Evolutionary conservation across 768 basidiomycete genomes (phyloP).

Genomic region (Russula foetens): DNA sequence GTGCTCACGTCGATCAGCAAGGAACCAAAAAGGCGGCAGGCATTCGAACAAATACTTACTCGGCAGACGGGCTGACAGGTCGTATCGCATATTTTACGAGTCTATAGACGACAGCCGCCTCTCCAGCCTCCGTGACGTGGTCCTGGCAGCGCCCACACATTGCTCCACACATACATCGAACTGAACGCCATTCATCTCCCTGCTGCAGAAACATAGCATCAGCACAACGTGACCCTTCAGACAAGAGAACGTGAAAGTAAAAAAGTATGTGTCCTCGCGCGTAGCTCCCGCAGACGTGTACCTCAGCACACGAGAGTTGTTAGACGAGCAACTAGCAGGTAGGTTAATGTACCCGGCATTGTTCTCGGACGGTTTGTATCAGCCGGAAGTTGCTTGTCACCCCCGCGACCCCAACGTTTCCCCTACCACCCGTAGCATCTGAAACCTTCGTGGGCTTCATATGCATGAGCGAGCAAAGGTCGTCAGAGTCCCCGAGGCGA

Average conservation of each 20-base stretch:
- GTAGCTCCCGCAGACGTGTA: constrained; percentile 79
- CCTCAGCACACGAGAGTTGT: constrained; percentile 83
- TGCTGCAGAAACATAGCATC: constrained; percentile 31
- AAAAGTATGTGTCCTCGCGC: constrained; percentile 60
- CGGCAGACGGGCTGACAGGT: constrained; percentile 49
- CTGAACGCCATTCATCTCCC: constrained; percentile 53
- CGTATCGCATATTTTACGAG: constrained; percentile 81
- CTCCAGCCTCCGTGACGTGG: constrained; percentile 29
- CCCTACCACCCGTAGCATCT: constrained; percentile 20
- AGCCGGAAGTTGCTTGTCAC: constrained; percentile 45
- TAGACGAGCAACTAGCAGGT: constrained; percentile 45
- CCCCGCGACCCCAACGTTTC: constrained; percentile 25
- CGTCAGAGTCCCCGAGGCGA: constrained; percentile 27
- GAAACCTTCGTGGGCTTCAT: constrained; percentile 62
- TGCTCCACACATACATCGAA: constrained; percentile 80
- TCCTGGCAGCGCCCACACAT: constrained; percentile 64
- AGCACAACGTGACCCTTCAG: constrained; percentile 7
- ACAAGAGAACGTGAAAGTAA: constrained; percentile 7
- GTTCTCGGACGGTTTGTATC: constrained; percentile 94
- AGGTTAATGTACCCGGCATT: constrained; percentile 25
- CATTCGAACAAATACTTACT: constrained; percentile 45
- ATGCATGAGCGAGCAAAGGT: constrained; percentile 3
- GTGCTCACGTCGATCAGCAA: not conserved
- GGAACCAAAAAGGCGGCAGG: not conserved
- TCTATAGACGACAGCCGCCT: constrained; percentile 44